Conservation (phyloP, 495 filamentous ascomycete species). For the Immersiella caudata region DNA sequence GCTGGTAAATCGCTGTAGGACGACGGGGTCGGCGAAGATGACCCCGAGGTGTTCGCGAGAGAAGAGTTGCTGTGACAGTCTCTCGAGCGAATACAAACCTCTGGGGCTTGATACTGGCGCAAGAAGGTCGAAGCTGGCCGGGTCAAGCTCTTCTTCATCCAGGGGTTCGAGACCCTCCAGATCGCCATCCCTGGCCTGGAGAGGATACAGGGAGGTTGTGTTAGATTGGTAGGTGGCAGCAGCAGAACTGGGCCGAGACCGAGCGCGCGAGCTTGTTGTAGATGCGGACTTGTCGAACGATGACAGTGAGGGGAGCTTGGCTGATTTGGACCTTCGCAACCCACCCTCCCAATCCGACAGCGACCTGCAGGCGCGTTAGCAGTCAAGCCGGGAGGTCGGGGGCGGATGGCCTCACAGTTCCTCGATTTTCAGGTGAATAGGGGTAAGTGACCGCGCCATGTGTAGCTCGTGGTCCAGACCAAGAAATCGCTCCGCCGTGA, state of each 20-base stretch:
- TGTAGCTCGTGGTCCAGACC: background rate
- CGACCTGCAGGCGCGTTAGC: background rate
- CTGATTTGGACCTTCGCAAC: background rate
- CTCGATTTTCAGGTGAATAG: background rate
- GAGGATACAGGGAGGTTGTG: constrained; percentile 41
- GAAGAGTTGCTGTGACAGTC: constrained; percentile 64
- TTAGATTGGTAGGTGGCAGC: constrained; percentile 29
- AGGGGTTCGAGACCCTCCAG: constrained; percentile 55
- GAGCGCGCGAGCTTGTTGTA: background rate
- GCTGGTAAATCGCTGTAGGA: constrained; percentile 63
- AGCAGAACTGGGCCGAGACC: constrained; percentile 14
- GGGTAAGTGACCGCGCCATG: background rate
- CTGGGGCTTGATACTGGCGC: constrained; percentile 35
- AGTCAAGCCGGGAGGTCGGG: background rate
- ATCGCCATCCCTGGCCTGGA: constrained; percentile 35
- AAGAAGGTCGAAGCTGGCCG: constrained; percentile 56
- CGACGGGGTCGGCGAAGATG: constrained; percentile 64
- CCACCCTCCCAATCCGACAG: background rate
- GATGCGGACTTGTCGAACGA: background rate
- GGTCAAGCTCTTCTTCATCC: constrained; percentile 49
- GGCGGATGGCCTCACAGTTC: background rate
- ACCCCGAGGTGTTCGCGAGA: constrained; percentile 63
- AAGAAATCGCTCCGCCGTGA: background rate
- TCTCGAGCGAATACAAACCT: constrained; percentile 57
- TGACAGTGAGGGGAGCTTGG: background rate